Evolutionary conservation across 371 early-diverging fungal species (phyloP).

Genomic region (Capillidium heterosporum): DNA sequence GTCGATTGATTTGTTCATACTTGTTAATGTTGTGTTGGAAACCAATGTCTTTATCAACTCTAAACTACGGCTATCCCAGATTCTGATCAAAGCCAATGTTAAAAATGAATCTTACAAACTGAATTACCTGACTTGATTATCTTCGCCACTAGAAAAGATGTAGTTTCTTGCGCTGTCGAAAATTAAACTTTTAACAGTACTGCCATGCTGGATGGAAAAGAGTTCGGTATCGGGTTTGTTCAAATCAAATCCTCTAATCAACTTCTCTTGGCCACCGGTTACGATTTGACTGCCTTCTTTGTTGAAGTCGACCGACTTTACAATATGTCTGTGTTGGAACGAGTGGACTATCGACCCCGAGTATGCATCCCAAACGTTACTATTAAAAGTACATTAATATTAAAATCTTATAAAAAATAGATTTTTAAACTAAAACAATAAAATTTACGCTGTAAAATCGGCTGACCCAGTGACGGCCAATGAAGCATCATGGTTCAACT

Average conservation of each 20-base stretch:
- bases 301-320: constrained; percentile 60
- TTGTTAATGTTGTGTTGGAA: constrained; percentile 38
- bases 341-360: constrained; percentile 48
- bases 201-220: constrained; percentile 30
- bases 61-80: constrained; percentile 55
- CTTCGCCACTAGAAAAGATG: constrained; percentile 40
- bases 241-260: constrained; percentile 59
- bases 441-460: constrained; percentile 68
- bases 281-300: constrained; percentile 43
- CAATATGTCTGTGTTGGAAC: constrained; percentile 56
- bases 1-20: constrained; percentile 47
- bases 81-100: constrained; percentile 11
- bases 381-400: constrained; percentile 5
- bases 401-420: background rate
- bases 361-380: constrained; percentile 68
- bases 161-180: constrained; percentile 42
- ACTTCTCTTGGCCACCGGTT: constrained; percentile 65
- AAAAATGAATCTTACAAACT: constrained; percentile 8
- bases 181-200: constrained; percentile 44
- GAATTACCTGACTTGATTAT: constrained; percentile 25
- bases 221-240: constrained; percentile 35
- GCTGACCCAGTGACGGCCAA: constrained; percentile 73
- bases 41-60: constrained; percentile 32
- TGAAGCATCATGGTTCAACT: constrained; percentile 45
- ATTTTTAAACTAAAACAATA: too few species aligned